A percentile compares a stretch with the other conserved stretches of the same genome.
Conservation (phyloP, 164 flowering plant genomes). For the Magnolia officinalis region DNA sequence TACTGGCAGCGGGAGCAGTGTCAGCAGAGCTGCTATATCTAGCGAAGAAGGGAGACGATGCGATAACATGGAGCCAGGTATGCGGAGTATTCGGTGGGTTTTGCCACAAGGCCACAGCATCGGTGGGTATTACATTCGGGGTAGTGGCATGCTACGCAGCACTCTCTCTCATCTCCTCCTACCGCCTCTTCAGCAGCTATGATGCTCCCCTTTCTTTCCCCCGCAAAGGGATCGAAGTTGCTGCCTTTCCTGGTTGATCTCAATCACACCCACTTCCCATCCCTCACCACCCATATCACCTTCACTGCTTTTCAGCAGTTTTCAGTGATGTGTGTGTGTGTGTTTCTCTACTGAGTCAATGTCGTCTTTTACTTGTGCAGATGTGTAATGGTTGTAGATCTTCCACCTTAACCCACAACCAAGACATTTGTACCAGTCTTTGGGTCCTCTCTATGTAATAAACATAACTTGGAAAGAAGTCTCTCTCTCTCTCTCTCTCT, state of each 20-base stretch:
- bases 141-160: slow-evolving; percentile 47
- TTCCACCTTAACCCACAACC: no score
- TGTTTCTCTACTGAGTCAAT: no score
- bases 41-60: slow-evolving; percentile 62
- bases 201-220: slow-evolving; percentile 42
- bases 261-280: not conserved
- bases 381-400: no score
- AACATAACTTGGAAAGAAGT: no score
- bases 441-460: no score
- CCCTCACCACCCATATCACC: not conserved
- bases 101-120: slow-evolving; percentile 55
- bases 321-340: no score
- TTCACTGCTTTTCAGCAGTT: not conserved
- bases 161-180: slow-evolving; percentile 76
- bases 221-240: slow-evolving; percentile 29
- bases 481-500: no score
- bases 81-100: slow-evolving; percentile 55
- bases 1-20: slow-evolving; percentile 71
- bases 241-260: slow-evolving; percentile 20
- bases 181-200: slow-evolving; percentile 73
- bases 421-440: no score
- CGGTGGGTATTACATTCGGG: slow-evolving; percentile 56
- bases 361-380: no score
- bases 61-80: slow-evolving; percentile 60
- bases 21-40: slow-evolving; percentile 66